phyloP scores from a whole-genome alignment of 202 grass and related monocot genomes.

The Sporobolus alterniflorus region DNA sequence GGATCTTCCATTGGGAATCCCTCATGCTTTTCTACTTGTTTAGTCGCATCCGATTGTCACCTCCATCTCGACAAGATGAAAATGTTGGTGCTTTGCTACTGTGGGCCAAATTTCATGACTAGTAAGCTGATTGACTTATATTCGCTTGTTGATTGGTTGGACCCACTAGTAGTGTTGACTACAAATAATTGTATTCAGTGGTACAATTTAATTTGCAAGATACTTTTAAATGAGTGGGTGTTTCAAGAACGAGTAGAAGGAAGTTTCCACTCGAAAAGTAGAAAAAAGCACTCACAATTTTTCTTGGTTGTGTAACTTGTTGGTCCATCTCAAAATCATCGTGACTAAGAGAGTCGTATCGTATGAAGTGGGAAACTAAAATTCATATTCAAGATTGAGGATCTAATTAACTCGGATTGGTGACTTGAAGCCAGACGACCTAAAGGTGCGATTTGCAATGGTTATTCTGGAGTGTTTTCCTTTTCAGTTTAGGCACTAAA shows the following conservation, averaged over 20 bases:
- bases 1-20: background rate
- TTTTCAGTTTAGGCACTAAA: background rate
- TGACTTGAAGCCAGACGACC: background rate
- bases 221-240: too few species aligned
- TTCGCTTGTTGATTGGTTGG: slow-evolving; percentile 40
- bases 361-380: background rate
- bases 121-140: slow-evolving; percentile 15
- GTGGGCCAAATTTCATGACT: slow-evolving; percentile 34
- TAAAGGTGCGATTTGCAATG: background rate
- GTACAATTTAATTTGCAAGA: background rate
- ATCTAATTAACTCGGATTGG: background rate
- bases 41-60: slow-evolving; percentile 23
- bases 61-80: slow-evolving; percentile 37
- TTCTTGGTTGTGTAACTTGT: background rate
- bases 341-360: background rate
- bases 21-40: slow-evolving; percentile 35
- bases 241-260: background rate
- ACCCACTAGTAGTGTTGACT: slow-evolving; percentile 26
- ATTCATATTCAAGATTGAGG: background rate
- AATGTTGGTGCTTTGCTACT: slow-evolving; percentile 26
- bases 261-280: background rate
- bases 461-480: background rate
- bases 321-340: background rate
- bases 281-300: background rate
- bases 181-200: background rate